A percentile compares a stretch with the other conserved stretches of the same genome.
Conservation (phyloP, 306 rosid species). For the Begonia masoniana region DNA sequence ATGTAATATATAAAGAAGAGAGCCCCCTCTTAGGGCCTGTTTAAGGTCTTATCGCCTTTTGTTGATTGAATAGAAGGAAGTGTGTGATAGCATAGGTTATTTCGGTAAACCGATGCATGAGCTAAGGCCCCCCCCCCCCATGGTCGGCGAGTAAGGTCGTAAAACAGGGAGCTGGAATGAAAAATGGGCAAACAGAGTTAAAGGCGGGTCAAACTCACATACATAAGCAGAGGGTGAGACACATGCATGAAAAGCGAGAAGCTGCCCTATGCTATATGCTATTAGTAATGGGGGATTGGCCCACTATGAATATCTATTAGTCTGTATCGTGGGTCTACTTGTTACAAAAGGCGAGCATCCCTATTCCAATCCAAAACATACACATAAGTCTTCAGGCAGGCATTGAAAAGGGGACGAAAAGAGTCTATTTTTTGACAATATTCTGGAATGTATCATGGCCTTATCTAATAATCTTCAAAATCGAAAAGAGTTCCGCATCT, state of each 20-base stretch:
- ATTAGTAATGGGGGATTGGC: neutral
- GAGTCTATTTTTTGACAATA: constrained; percentile 3
- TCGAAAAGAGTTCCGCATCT: neutral
- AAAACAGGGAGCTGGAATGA: too few species aligned
- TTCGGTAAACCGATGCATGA: too few species aligned
- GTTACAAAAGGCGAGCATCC: constrained; percentile 4
- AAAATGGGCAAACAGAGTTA: neutral
- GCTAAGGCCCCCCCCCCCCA: too few species aligned
- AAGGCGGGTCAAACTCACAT: neutral
- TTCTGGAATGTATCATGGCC: constrained; percentile 4
- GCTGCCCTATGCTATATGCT: neutral
- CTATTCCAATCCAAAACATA: constrained; percentile 4
- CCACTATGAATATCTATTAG: constrained; percentile 4
- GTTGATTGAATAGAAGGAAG: too few species aligned
- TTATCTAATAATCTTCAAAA: neutral
- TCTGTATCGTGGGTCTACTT: constrained; percentile 3
- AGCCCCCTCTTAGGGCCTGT: too few species aligned
- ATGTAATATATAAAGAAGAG: too few species aligned
- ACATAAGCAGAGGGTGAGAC: neutral
- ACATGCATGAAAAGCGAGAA: constrained; percentile 2
- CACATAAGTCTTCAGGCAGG: constrained; percentile 4
- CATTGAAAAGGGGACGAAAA: constrained; percentile 1
- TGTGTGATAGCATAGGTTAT: too few species aligned
- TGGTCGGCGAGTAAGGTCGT: too few species aligned
- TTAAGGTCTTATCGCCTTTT: too few species aligned